A percentile compares a stretch with the other conserved stretches of the same genome.
Evolutionary conservation across 1,139 yeast genomes (phyloP).

Genomic region (Geotrichum citri-aurantii): DNA sequence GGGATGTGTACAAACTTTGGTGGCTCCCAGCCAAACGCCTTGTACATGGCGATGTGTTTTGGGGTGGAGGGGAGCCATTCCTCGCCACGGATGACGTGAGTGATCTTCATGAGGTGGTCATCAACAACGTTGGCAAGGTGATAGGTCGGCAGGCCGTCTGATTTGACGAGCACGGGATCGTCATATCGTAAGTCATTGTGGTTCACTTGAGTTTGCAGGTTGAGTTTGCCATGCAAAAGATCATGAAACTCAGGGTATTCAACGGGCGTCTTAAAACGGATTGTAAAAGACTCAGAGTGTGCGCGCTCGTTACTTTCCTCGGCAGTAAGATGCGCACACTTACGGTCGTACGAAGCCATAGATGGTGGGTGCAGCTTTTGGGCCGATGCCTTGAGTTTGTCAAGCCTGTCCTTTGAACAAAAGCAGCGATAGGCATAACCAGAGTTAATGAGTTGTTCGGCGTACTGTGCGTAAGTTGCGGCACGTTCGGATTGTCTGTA

Average conservation of each 20-base stretch:
- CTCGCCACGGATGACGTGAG: conserved; percentile 95
- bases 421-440: conserved; percentile 83
- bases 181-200: conserved; percentile 66
- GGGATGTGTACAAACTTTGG: conserved; percentile 91
- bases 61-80: conserved; percentile 98
- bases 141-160: conserved; percentile 92
- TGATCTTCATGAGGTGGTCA: conserved; percentile 85
- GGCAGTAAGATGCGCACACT: conserved; percentile 48
- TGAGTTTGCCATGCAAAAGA: conserved; percentile 66
- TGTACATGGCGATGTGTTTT: conserved; percentile 79
- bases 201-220: conserved; percentile 77
- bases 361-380: conserved; percentile 76
- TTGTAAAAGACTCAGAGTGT: conserved; percentile 32
- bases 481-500: conserved; percentile 80
- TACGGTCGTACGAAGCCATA: conserved; percentile 84
- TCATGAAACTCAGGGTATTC: conserved; percentile 63
- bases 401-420: conserved; percentile 77
- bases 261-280: conserved; percentile 55
- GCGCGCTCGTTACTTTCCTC: conserved; percentile 41
- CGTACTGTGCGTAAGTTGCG: conserved; percentile 55
- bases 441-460: conserved; percentile 48
- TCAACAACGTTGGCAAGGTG: conserved; percentile 95
- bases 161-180: conserved; percentile 81
- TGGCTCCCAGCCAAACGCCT: conserved; percentile 80
- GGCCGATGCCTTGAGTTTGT: conserved; percentile 64